phyloP scores from a whole-genome alignment of 176 grass and related monocot genomes.

The Luzula sylvatica region DNA sequence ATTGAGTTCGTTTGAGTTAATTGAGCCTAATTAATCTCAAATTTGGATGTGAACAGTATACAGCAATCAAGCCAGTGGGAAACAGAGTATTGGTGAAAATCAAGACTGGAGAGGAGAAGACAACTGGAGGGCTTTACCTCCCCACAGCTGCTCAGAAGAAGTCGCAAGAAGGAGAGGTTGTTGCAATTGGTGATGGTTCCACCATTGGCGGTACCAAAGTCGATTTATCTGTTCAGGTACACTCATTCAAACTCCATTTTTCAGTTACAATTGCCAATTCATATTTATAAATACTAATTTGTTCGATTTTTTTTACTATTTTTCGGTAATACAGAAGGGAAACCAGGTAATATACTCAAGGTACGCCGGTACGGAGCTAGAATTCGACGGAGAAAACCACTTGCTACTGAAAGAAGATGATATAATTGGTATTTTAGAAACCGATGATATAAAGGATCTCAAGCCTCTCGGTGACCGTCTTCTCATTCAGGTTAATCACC shows the following conservation, averaged over 20 bases:
- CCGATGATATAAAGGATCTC: slow-evolving; percentile 76
- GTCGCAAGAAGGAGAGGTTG: slow-evolving; percentile 64
- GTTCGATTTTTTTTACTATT: not conserved
- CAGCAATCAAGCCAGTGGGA: slow-evolving; percentile 60
- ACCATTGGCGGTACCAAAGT: slow-evolving; percentile 48
- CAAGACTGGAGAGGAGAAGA: slow-evolving; percentile 57
- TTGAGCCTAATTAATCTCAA: not conserved
- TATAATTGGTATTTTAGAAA: slow-evolving; percentile 73
- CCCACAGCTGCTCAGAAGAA: slow-evolving; percentile 47
- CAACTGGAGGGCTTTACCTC: slow-evolving; percentile 65
- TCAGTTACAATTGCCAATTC: not conserved
- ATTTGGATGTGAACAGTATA: slow-evolving; percentile 34
- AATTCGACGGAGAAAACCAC: slow-evolving; percentile 62
- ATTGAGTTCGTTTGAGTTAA: not conserved
- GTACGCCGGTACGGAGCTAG: slow-evolving; percentile 77
- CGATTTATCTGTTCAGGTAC: slow-evolving; percentile 51
- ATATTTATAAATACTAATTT: not conserved
- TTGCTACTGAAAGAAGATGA: slow-evolving; percentile 94
- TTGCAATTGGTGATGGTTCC: slow-evolving; percentile 65
- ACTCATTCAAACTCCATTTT: slow-evolving; percentile 7
- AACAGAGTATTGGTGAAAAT: slow-evolving; percentile 83
- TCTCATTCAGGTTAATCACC: slow-evolving; percentile 66
- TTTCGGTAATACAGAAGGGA: slow-evolving; percentile 32
- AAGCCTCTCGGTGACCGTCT: slow-evolving; percentile 75
- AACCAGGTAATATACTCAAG: slow-evolving; percentile 71